Evolutionary conservation across 495 filamentous ascomycete genomes (phyloP), one percentile per base, ranked within the genome.

Genomic region (Neurospora sp.): DNA sequence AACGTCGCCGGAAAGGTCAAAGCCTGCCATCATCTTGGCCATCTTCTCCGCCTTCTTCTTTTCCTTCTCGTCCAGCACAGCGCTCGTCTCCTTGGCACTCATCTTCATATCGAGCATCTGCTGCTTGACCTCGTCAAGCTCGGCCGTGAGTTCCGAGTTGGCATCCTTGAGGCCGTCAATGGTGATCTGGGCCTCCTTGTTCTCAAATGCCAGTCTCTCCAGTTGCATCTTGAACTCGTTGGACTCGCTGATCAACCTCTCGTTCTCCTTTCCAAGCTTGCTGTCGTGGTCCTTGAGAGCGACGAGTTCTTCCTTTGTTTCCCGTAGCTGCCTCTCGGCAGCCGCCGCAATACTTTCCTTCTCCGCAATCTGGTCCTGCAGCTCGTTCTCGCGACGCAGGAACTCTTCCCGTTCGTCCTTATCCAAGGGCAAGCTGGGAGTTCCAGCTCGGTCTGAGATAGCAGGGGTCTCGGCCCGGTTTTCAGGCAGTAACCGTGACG

Each of bases 21-120:
- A 98, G 7, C 95, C 93, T 69, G 96, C 95, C 95, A 99, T 97
- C 96, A 99, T 99, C 88, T 97, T 93, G 38, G 96, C 96, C 96
- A 99, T 99, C 80, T 94, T 93, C 84, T 98, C 96, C 7, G 93
- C 93, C 86, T 98, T 99, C 86, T 94, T 94, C 86, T 93, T 94
- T 82, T 98, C 96, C 85, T 98, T 99, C 83, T 98, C 96, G 77
- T 98, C 94, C 4, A 95, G 80, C 16, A 90, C 91, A 2, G 93
- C 93, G 39, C 89, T 91, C 5, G 93, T 97, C 83, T 98, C 96
- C 85, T 94, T 96, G 69, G 95, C 94, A 76, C 88, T 92, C 92
- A 99, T 96, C 82, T 93, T 93, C 39, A 95, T 92, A 82, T 99
- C 94, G 4, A 98, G 87, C 72, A 99, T 91, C 76, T 98, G 93